Conservation (phyloP, 2,329 filamentous ascomycete species). For the Aspergillus awamori region DNA sequence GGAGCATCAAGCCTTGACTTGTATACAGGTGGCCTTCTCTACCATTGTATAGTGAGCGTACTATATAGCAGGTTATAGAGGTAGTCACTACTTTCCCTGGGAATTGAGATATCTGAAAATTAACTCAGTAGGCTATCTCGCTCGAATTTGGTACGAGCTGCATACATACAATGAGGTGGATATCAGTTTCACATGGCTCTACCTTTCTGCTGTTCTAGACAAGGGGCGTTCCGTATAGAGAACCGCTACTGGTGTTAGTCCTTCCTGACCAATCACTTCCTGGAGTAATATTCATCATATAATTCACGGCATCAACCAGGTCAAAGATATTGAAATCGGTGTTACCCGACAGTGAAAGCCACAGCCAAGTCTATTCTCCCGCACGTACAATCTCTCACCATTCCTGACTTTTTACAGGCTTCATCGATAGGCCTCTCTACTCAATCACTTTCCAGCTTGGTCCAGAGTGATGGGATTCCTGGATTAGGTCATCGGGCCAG, state of each 20-base stretch:
- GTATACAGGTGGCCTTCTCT: slow-evolving; percentile 4
- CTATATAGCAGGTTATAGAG: background rate
- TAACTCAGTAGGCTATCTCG: background rate
- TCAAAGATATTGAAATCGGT: background rate
- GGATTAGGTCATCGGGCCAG: too few relatives aligned
- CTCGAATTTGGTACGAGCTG: too few relatives aligned
- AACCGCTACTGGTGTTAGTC: background rate
- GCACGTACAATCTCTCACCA: background rate
- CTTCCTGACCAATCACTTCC: background rate
- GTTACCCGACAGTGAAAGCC: background rate
- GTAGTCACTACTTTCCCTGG: background rate
- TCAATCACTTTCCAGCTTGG: background rate
- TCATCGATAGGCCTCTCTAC: too few relatives aligned
- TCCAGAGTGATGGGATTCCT: background rate
- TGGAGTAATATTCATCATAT: slow-evolving; percentile 4
- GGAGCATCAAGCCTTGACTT: background rate
- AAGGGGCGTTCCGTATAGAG: background rate
- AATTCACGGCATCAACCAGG: background rate
- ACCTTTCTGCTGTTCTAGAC: background rate
- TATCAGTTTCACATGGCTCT: background rate
- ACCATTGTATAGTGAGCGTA: background rate
- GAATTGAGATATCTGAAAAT: background rate
- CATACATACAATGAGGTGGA: background rate
- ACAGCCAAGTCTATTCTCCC: background rate
- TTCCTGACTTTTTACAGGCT: background rate